A percentile compares a stretch with the other conserved stretches of the same genome.
These are phyloP conservation scores for Neonectria punicea DNA, from an alignment of 2,329 filamentous ascomycete species.

Conservation along the genomic window DNA sequence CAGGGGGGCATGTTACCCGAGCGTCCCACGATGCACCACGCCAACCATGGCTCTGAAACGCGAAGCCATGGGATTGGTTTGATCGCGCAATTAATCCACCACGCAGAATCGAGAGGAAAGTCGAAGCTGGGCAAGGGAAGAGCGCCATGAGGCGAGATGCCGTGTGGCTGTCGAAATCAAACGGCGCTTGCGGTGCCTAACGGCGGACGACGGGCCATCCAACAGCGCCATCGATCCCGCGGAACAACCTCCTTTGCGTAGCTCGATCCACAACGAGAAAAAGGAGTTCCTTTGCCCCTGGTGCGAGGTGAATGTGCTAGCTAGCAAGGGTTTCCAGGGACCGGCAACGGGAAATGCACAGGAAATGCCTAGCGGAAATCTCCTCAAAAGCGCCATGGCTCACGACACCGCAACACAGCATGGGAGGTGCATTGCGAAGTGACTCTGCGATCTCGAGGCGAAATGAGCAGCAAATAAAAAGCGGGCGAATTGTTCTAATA, in stretches of 20 bases:
- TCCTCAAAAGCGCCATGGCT: constrained; percentile 11
- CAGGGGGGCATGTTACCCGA: constrained; percentile 29
- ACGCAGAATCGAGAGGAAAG: constrained; percentile 20
- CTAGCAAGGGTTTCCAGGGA: constrained; percentile 8
- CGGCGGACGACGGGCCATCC: not conserved
- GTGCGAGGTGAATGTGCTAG: not conserved
- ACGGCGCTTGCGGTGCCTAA: constrained; percentile 17
- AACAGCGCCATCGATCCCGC: constrained; percentile 1
- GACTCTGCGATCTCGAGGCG: constrained; percentile 13
- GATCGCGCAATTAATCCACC: constrained; percentile 29
- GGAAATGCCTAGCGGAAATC: constrained; percentile 19
- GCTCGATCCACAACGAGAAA: not conserved
- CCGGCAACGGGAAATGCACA: constrained; percentile 5
- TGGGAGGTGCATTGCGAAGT: constrained; percentile 8
- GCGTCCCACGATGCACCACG: constrained; percentile 27
- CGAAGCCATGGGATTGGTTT: constrained; percentile 25
- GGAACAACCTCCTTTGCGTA: constrained; percentile 5
- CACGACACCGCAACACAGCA: not conserved
- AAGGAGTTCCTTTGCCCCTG: constrained; percentile 14
- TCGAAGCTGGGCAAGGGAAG: not conserved
- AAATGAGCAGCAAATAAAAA: constrained; percentile 24
- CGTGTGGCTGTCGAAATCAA: constrained; percentile 6
- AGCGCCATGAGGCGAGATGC: constrained; percentile 1
- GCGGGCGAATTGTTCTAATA: constrained; percentile 15
- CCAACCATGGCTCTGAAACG: constrained; percentile 40